Base-by-base conservation (phyloP, 2,329 filamentous ascomycete species). In the Biscogniauxia marginata region DNA sequence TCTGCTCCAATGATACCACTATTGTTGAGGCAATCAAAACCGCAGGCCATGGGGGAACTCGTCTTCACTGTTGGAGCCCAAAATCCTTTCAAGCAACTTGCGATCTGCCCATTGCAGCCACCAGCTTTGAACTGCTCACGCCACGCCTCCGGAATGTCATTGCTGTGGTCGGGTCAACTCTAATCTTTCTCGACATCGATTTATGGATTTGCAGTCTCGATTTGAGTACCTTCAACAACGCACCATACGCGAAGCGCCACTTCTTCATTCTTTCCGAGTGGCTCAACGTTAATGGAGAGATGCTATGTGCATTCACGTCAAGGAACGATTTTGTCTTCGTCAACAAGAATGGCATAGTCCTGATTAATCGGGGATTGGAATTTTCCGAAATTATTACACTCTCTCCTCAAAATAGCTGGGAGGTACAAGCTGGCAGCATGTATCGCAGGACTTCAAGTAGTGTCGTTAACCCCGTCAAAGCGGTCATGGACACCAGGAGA, bases 231-330 rank as follows among this genome's bases (percentile, higher is more conserved):
- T 59, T 61, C 19, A 54, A 55, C 25, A 46, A 47, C 19, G 59
- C 56, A 30, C 53, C 59, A 13, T 61, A 56, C 46, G 53, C 53
- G 23, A 61, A 61, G 34, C 56, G 59, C 19, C 56, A 61, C 46
- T 61, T 61, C 54, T 61, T 61, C 46, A 50, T 61, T 45, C 56
- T 57, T 43, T 59, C 59, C 18, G 59, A 59, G 43, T 61, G 59
- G 59, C 20, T 57, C 22, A 56, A 61, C 51, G 52, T 57, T 24
- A 56, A 61, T 45, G 59, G 59, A 25, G 56, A 54, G 25, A 51
- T 61, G 21, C 22, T 59, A 19, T 59, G 43, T 49, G 46, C n/a
- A n/a, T 51, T 61, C 47, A 59, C 54, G 11, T 34, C 59, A 11
- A 53, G 53, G 25, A 53, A 51, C 23, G 54, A 59, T 51, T 57